Percentiles rank a stretch among this genome's conserved stretches.
These are phyloP conservation scores for Talaromyces liani DNA, from an alignment of 495 filamentous ascomycete species.

Conservation along the genomic window DNA sequence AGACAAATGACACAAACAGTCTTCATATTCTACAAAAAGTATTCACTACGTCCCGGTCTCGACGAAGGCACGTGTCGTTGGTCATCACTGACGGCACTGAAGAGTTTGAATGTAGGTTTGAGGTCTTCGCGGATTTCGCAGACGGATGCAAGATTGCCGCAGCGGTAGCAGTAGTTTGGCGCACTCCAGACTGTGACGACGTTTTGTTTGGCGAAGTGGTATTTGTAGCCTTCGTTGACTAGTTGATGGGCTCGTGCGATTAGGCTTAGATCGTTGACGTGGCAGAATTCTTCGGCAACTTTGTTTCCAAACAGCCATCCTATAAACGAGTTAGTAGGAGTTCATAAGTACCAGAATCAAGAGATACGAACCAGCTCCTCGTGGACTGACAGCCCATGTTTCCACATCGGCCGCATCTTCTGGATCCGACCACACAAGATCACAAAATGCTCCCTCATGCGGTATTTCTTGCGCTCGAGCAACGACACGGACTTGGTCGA, in stretches of 20 bases:
- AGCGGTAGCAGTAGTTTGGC: slow-evolving; percentile 98
- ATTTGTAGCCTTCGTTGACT: slow-evolving; percentile 98
- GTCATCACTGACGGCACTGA: slow-evolving; percentile 88
- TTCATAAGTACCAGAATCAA: too few relatives aligned
- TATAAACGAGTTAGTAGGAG: slow-evolving; percentile 5
- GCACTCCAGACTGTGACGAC: slow-evolving; percentile 99
- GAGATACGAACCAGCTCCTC: slow-evolving; percentile 59
- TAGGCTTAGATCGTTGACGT: slow-evolving; percentile 89
- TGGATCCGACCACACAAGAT: slow-evolving; percentile 96
- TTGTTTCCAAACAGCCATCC: slow-evolving; percentile 97
- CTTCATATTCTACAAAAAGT: slow-evolving; percentile 69
- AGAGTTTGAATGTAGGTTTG: slow-evolving; percentile 85
- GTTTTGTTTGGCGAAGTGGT: slow-evolving; percentile 89
- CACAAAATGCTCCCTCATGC: slow-evolving; percentile 96
- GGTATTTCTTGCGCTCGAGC: slow-evolving; percentile 96
- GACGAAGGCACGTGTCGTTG: slow-evolving; percentile 78
- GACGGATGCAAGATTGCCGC: slow-evolving; percentile 93
- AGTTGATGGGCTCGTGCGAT: slow-evolving; percentile 96
- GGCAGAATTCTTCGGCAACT: slow-evolving; percentile 97
- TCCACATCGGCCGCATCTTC: slow-evolving; percentile 75
- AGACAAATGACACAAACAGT: neutral
- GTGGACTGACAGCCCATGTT: slow-evolving; percentile 92
- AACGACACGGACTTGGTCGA: slow-evolving; percentile 97
- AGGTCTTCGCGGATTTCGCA: slow-evolving; percentile 86
- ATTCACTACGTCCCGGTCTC: slow-evolving; percentile 77